These are phyloP conservation scores for Shiraia sp. DNA, from an alignment of 2,329 filamentous ascomycete species.

Conservation along the genomic window DNA sequence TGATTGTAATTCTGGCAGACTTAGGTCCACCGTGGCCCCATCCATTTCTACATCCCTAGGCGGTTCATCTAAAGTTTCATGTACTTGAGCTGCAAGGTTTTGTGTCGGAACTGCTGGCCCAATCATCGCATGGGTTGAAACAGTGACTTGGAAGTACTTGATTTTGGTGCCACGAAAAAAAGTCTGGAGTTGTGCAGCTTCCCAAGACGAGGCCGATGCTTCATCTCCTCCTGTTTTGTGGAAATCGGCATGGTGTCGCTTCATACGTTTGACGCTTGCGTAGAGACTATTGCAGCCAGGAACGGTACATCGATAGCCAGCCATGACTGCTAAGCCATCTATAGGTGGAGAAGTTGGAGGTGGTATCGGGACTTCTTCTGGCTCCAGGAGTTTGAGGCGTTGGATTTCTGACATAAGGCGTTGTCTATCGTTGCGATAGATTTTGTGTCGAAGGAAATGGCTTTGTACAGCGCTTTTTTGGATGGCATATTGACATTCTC, in stretches of 20 bases:
- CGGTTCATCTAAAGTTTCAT: too few relatives aligned
- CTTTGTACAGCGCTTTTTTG: conserved; percentile 45
- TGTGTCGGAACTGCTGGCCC: not conserved
- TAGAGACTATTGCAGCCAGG: conserved; percentile 34
- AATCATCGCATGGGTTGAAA: not conserved
- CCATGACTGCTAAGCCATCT: conserved; percentile 31
- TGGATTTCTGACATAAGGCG: conserved; percentile 26
- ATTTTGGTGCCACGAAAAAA: conserved; percentile 47
- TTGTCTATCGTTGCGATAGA: conserved; percentile 41
- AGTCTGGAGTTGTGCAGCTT: conserved; percentile 32
- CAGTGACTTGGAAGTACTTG: conserved; percentile 44
- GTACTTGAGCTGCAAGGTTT: not conserved
- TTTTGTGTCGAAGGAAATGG: conserved; percentile 45
- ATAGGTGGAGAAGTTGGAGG: conserved; percentile 23
- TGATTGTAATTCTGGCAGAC: too few relatives aligned
- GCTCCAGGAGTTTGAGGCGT: conserved; percentile 33
- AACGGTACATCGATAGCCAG: conserved; percentile 34
- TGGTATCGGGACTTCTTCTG: conserved; percentile 34
- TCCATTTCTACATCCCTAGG: not conserved
- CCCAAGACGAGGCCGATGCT: too few relatives aligned
- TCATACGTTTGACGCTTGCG: conserved; percentile 43
- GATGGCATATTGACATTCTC: conserved; percentile 44
- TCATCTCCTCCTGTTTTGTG: too few relatives aligned
- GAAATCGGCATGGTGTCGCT: conserved; percentile 24
- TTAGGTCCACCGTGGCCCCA: not conserved